These are phyloP conservation scores for Mycena vitilis DNA, from an alignment of 768 basidiomycete genomes.

Conservation along the genomic window DNA sequence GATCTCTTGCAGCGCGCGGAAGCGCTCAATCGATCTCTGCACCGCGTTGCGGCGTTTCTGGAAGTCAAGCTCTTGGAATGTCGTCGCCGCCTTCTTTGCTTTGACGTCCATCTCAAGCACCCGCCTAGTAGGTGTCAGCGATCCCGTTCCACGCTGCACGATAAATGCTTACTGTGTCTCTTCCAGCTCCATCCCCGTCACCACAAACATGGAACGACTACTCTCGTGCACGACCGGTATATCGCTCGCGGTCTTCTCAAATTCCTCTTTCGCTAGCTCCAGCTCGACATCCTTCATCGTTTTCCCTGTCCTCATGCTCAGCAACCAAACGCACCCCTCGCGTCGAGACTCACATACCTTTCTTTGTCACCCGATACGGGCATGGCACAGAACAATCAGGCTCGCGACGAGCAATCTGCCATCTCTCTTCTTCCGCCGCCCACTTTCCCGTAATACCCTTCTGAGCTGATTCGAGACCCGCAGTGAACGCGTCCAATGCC, in stretches of 20 bases:
- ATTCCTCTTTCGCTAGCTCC: neutral
- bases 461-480: neutral
- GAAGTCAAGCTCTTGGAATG: conserved; percentile 34
- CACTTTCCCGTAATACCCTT: conserved; percentile 9
- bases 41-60: neutral
- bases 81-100: conserved; percentile 26
- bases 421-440: conserved; percentile 7
- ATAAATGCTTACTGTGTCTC: conserved; percentile 13
- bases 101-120: neutral
- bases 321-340: neutral
- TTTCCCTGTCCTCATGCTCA: conserved; percentile 32
- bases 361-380: too few relatives aligned
- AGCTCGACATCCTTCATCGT: conserved; percentile 23
- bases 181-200: too few relatives aligned
- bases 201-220: too few relatives aligned
- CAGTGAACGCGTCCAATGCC: neutral
- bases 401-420: conserved; percentile 29
- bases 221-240: too few relatives aligned
- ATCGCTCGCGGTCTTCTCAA: too few relatives aligned
- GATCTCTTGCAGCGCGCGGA: neutral
- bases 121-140: conserved; percentile 5
- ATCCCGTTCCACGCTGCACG: neutral
- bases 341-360: conserved; percentile 1
- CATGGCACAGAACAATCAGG: too few relatives aligned
- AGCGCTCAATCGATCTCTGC: conserved; percentile 16